Evolutionary conservation across 805 yeast genomes (phyloP).

Genomic region (Ogataea dorogensis): DNA sequence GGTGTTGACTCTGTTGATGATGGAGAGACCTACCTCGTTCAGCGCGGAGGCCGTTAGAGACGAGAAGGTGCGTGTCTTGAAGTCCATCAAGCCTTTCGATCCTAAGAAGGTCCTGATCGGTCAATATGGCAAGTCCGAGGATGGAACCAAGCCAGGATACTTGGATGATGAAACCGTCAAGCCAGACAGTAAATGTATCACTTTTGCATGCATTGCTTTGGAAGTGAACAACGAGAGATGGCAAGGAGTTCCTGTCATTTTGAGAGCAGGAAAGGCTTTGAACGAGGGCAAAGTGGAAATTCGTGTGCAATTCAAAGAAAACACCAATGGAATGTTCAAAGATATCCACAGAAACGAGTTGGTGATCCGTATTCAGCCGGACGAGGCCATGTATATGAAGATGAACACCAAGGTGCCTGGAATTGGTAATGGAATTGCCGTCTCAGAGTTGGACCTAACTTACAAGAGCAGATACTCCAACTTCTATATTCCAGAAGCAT

Average conservation of each 20-base stretch:
- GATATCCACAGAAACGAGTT: constrained; percentile 87
- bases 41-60: constrained; percentile 93
- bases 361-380: constrained; percentile 91
- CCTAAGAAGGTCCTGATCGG: constrained; percentile 72
- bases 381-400: constrained; percentile 91
- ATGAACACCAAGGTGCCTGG: constrained; percentile 95
- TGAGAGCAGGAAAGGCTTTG: constrained; percentile 98
- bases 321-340: constrained; percentile 76
- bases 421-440: constrained; percentile 72
- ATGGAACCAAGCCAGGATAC: constrained; percentile 88
- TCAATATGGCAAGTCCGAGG: constrained; percentile 81
- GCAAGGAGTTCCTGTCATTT: constrained; percentile 95
- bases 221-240: constrained; percentile 90
- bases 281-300: constrained; percentile 94
- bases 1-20: constrained; percentile 84
- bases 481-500: constrained; percentile 96
- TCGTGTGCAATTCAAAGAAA: constrained; percentile 87
- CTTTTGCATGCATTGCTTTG: constrained; percentile 83
- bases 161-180: constrained; percentile 89
- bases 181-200: constrained; percentile 78
- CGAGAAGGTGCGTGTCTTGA: constrained; percentile 90
- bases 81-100: constrained; percentile 71
- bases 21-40: constrained; percentile 93
- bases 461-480: constrained; percentile 78
- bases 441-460: constrained; percentile 88